Base-by-base conservation (phyloP, 2,329 filamentous ascomycete genomes). In the Stachybotrys echinatus region DNA sequence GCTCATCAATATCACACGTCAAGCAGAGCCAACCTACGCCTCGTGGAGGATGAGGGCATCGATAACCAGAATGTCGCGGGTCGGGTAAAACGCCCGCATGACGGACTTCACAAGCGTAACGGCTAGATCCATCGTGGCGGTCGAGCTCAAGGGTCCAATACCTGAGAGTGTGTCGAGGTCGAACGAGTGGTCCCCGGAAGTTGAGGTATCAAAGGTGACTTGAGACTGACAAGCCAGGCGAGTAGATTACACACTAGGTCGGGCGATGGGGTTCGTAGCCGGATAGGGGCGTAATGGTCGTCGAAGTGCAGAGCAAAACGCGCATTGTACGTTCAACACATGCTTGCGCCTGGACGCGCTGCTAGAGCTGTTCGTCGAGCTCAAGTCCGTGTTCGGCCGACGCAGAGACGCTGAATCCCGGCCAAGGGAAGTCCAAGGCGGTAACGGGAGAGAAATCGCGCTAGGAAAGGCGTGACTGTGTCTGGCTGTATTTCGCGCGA, bases 11-110 rank as follows among this genome's bases (percentile, higher is more conserved):
- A 40, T 46, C 19, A 38, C 31, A 42, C 45, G 50, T n/a, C 45
- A 42, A 40, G 23, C 46, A 48, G 27, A 40, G 45, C 18, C 4
- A 19, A 60, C 89, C 75, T 64, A 96, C 81, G 74, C 72, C 65
- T 87, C 89, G 69, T 96, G 91, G 50, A 90, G 82, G 63, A 92
- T 85, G 56, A 96, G 80, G 55, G 91, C 89, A 75, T 96, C 91
- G 49, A 95, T 77, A 44, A 95, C 84, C 44, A 95, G 79, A 54
- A 94, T 85, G 62, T 94, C 87, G 61, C 90, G 87, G 34, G 87
- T 90, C 56, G 88, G 81, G 70, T 94, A 95, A 73, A 96, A 95
- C 50, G 89, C 85, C 65, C 91, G 88, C 62, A 85, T 87, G 38
- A 91, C 88, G 48, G 86, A 94, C 69, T 92, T 89, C 62, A 97